Percentiles rank a stretch among this genome's conserved stretches.
phyloP scores from a whole-genome alignment of 1,139 yeast species.

The Geotrichum australiense region DNA sequence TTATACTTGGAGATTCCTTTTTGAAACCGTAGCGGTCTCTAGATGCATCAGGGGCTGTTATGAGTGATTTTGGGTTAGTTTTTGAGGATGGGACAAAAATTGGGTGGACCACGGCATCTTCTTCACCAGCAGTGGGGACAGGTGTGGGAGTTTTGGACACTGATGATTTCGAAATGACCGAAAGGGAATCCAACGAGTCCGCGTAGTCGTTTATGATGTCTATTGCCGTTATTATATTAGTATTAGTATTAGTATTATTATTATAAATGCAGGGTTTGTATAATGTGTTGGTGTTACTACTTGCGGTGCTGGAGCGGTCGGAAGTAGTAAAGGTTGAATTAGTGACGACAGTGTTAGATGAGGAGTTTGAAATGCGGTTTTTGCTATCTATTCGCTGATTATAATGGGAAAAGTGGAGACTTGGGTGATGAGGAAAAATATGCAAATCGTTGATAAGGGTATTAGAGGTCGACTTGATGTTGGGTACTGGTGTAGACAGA shows the following conservation, averaged over 20 bases:
- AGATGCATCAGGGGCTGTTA: slow-evolving; percentile 7
- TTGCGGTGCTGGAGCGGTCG: slow-evolving; percentile 11
- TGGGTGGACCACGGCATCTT: no score
- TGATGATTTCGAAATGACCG: neutral
- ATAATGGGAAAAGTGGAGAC: no score
- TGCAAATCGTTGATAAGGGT: no score
- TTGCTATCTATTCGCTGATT: neutral
- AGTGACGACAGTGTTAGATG: slow-evolving; percentile 12
- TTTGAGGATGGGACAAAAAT: slow-evolving; percentile 6
- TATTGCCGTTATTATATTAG: slow-evolving; percentile 6
- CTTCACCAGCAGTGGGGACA: neutral
- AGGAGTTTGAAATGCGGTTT: slow-evolving; percentile 16
- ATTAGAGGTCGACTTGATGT: no score
- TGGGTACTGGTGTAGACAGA: no score
- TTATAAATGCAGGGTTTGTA: slow-evolving; percentile 2
- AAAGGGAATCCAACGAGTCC: slow-evolving; percentile 6
- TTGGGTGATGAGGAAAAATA: no score
- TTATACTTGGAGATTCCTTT: slow-evolving; percentile 49
- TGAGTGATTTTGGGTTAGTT: slow-evolving; percentile 2
- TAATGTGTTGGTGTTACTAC: slow-evolving; percentile 10
- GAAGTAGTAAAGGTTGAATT: slow-evolving; percentile 10
- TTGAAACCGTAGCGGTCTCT: slow-evolving; percentile 83
- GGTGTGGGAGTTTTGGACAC: neutral
- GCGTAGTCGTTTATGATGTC: slow-evolving; percentile 16
- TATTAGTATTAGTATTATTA: neutral